Conservation (phyloP, 176 grass and related monocot genomes). For the Oryza punctata region DNA sequence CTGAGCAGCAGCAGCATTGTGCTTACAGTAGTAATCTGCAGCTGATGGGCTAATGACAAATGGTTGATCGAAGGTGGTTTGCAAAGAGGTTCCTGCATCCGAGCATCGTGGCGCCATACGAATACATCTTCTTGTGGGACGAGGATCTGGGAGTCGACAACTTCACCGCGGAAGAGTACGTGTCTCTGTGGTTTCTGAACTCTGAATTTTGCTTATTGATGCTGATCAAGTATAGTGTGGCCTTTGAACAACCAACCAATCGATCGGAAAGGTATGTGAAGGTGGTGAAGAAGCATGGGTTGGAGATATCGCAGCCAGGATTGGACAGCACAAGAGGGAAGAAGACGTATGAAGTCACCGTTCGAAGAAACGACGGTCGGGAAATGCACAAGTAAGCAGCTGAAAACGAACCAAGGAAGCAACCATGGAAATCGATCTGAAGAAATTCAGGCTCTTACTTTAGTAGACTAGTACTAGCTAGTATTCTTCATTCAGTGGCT, state of each 20-base stretch:
- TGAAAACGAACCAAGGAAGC: neutral
- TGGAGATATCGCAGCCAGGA: constrained; percentile 47
- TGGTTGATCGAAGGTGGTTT: constrained; percentile 37
- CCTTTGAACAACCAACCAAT: too few species aligned
- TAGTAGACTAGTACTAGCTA: too few species aligned
- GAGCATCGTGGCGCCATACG: constrained; percentile 30
- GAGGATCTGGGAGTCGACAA: constrained; percentile 32
- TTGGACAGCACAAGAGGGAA: constrained; percentile 12
- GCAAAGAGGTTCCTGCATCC: constrained; percentile 62
- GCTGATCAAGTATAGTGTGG: too few species aligned
- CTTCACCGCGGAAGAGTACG: constrained; percentile 34
- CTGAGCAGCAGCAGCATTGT: neutral
- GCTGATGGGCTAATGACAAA: neutral
- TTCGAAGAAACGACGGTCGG: neutral
- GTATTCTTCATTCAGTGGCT: neutral
- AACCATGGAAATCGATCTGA: neutral
- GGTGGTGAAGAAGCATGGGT: constrained; percentile 9
- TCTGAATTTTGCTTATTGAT: neutral
- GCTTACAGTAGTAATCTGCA: neutral
- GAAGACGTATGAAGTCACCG: constrained; percentile 6
- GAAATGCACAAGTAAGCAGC: constrained; percentile 39
- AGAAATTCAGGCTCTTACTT: neutral
- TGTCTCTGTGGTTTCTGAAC: neutral
- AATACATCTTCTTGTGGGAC: constrained; percentile 64
- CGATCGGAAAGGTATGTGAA: constrained; percentile 24